A percentile compares a stretch with the other conserved stretches of the same genome.
Evolutionary conservation across 2,329 filamentous ascomycete genomes (phyloP).

Genomic region (Ceratocystis harringtonii): DNA sequence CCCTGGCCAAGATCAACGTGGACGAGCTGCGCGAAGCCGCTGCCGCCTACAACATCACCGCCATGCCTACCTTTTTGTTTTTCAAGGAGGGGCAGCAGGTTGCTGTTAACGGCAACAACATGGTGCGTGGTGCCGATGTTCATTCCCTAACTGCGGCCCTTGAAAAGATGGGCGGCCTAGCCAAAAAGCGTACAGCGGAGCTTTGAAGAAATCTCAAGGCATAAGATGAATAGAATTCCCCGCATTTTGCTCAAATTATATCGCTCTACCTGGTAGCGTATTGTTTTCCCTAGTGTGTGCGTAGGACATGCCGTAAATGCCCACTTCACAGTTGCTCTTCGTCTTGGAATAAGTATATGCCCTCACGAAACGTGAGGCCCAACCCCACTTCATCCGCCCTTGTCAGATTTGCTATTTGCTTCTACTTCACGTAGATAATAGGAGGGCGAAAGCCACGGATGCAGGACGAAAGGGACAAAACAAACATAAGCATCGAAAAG

Average conservation of each 20-base stretch:
- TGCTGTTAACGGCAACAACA: slow-evolving; percentile 22
- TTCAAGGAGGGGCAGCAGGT: slow-evolving; percentile 57
- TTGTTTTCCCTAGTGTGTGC: neutral
- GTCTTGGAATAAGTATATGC: neutral
- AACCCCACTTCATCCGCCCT: neutral
- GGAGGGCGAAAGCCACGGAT: neutral
- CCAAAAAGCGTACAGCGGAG: slow-evolving; percentile 23
- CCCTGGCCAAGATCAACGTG: slow-evolving; percentile 85
- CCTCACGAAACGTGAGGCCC: neutral
- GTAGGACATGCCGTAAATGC: neutral
- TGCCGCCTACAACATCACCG: slow-evolving; percentile 62
- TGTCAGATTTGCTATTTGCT: neutral
- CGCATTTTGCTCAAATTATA: neutral
- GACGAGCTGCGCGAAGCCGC: slow-evolving; percentile 64
- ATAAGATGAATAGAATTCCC: neutral
- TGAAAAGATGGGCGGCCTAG: slow-evolving; percentile 27
- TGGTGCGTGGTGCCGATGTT: slow-evolving; percentile 20
- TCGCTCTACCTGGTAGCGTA: neutral
- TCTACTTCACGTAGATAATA: neutral
- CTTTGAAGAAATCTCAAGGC: slow-evolving; percentile 7
- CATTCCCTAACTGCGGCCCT: slow-evolving; percentile 23
- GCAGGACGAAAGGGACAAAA: neutral
- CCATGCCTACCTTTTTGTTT: slow-evolving; percentile 83
- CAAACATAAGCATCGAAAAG: neutral
- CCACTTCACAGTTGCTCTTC: neutral